Percentiles rank a stretch among this genome's conserved stretches.
phyloP scores from a whole-genome alignment of 148 eudicot species.

The Rhododendron molle region DNA sequence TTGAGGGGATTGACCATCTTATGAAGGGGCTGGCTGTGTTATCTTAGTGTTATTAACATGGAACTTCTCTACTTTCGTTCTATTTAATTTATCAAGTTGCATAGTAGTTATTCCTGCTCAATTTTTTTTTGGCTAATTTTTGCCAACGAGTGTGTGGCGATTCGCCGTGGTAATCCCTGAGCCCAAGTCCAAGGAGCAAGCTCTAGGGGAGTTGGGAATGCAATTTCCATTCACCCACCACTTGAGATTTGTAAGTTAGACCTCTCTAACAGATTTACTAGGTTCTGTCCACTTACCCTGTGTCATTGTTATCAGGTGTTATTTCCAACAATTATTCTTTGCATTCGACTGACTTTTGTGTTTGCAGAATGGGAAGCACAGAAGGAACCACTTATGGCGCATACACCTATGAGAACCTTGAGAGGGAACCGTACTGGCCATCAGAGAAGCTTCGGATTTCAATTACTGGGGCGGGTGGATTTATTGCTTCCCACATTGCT shows the following conservation, averaged over 20 bases:
- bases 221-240: not conserved
- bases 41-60: not conserved
- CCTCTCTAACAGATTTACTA: not conserved
- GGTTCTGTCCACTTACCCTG: not conserved
- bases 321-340: not conserved
- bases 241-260: not conserved
- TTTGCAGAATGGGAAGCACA: slow-evolving; percentile 22
- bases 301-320: not conserved
- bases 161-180: not conserved
- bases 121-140: not conserved
- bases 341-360: not conserved
- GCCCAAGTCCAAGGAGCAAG: not conserved
- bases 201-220: not conserved
- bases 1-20: not conserved
- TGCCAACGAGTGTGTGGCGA: not conserved
- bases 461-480: slow-evolving; percentile 23
- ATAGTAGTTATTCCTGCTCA: not conserved
- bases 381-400: slow-evolving; percentile 12
- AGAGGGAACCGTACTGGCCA: slow-evolving; percentile 24
- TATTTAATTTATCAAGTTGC: not conserved
- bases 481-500: slow-evolving; percentile 25
- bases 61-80: not conserved
- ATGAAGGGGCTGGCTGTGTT: not conserved
- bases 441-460: slow-evolving; percentile 24
- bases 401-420: slow-evolving; percentile 23